Evolutionary conservation across 1,139 yeast genomes (phyloP).

Genomic region (Debaryomycetaceae sp.): DNA sequence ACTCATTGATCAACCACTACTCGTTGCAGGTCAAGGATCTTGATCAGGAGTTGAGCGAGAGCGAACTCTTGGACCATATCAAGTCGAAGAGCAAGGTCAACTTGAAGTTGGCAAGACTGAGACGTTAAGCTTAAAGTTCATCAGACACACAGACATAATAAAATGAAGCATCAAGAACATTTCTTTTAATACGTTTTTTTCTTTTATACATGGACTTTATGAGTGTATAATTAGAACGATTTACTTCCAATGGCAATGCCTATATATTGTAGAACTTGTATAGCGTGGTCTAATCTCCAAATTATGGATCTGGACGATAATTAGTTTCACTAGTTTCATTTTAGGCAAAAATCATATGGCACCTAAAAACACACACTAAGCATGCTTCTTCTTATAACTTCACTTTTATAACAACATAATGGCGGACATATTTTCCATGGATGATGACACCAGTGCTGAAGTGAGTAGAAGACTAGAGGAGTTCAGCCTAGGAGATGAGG

Average conservation of each 20-base stretch:
- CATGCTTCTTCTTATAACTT: background rate
- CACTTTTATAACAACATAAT: constrained; percentile 5
- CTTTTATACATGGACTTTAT: background rate
- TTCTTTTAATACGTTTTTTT: too few species aligned
- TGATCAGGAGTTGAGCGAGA: constrained; percentile 13
- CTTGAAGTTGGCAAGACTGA: constrained; percentile 23
- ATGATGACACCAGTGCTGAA: constrained; percentile 10
- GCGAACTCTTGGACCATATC: constrained; percentile 22
- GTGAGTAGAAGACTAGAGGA: constrained; percentile 7
- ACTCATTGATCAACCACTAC: constrained; percentile 28
- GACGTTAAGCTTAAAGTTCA: constrained; percentile 8
- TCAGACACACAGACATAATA: background rate
- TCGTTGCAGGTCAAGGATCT: constrained; percentile 16
- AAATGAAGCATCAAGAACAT: background rate
- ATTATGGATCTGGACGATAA: too few species aligned
- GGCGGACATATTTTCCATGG: constrained; percentile 19
- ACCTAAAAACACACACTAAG: background rate
- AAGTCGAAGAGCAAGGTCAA: constrained; percentile 24
- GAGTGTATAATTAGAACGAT: background rate
- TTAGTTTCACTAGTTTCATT: too few species aligned
- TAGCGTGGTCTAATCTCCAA: too few species aligned
- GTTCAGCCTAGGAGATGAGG: constrained; percentile 6
- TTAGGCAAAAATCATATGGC: too few species aligned
- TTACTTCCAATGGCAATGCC: too few species aligned
- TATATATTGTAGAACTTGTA: too few species aligned